These are phyloP conservation scores for Nicotiana knightiana DNA, from an alignment of 257 asterid species.

Conservation along the genomic window DNA sequence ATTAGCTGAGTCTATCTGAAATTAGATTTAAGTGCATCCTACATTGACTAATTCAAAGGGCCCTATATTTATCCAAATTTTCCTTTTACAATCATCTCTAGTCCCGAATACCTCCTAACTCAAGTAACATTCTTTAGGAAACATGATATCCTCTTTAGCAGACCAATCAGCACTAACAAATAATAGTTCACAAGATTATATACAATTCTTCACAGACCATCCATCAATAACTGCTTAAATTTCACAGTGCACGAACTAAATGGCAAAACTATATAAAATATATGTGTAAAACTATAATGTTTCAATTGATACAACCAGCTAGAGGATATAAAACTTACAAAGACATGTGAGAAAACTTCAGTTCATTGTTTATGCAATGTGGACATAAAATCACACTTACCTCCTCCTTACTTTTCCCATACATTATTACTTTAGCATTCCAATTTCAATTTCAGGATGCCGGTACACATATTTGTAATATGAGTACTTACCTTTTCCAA, in stretches of 20 bases:
- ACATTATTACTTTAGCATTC: background rate
- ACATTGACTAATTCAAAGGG: background rate
- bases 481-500: slow-evolving; percentile 44
- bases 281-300: background rate
- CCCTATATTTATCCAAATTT: background rate
- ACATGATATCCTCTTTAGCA: background rate
- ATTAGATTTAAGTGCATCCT: background rate
- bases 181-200: background rate
- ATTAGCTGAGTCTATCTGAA: background rate
- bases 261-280: background rate
- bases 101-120: background rate
- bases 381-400: background rate
- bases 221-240: background rate
- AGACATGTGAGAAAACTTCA: background rate
- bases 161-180: background rate
- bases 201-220: background rate
- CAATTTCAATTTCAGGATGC: background rate
- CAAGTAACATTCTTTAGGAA: background rate
- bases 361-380: background rate
- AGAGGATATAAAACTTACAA: background rate
- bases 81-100: background rate
- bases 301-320: background rate
- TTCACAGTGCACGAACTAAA: background rate
- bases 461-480: background rate
- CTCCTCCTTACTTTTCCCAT: background rate